These are phyloP conservation scores for Mayamaea pseudoterrestris DNA, from an alignment of 108 stramenopile species.

Conservation along the genomic window DNA sequence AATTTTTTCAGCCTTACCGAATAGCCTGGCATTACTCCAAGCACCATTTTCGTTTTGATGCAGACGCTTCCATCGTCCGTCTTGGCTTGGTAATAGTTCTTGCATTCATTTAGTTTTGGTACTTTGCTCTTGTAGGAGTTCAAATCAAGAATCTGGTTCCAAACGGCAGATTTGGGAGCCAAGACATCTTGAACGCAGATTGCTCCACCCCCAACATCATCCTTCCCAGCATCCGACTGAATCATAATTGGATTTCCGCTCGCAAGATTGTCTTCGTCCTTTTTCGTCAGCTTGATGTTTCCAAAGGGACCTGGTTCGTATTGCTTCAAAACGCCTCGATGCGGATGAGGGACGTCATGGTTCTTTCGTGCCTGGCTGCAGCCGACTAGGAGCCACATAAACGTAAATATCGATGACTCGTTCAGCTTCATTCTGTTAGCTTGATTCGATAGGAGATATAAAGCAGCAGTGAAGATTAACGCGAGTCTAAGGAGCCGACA, in stretches of 20 bases:
- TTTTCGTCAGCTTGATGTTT: conserved; percentile 12
- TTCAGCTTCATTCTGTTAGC: too few relatives aligned
- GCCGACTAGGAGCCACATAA: too few relatives aligned
- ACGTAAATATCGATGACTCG: too few relatives aligned
- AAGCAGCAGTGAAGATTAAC: too few relatives aligned
- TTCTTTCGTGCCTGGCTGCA: conserved; percentile 21
- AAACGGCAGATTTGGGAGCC: conserved; percentile 48
- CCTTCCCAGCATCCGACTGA: conserved; percentile 18
- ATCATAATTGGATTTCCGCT: conserved; percentile 52
- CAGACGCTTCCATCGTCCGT: conserved; percentile 20
- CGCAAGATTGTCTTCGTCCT: conserved; percentile 23
- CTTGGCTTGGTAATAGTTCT: conserved; percentile 38
- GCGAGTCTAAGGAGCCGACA: too few relatives aligned
- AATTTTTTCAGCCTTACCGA: conserved; percentile 24
- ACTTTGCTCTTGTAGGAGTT: conserved; percentile 53
- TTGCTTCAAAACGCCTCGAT: conserved; percentile 25
- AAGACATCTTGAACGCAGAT: conserved; percentile 66
- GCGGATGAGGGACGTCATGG: conserved; percentile 30
- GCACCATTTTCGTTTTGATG: conserved; percentile 52
- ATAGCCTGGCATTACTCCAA: conserved; percentile 61
- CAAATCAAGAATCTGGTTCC: conserved; percentile 58
- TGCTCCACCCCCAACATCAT: conserved; percentile 24
- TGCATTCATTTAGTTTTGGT: conserved; percentile 41
- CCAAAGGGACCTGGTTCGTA: conserved; percentile 43
- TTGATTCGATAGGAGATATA: too few relatives aligned